Base-by-base conservation (phyloP, 2,329 filamentous ascomycete species). In the Cladophialophora psammophila region DNA sequence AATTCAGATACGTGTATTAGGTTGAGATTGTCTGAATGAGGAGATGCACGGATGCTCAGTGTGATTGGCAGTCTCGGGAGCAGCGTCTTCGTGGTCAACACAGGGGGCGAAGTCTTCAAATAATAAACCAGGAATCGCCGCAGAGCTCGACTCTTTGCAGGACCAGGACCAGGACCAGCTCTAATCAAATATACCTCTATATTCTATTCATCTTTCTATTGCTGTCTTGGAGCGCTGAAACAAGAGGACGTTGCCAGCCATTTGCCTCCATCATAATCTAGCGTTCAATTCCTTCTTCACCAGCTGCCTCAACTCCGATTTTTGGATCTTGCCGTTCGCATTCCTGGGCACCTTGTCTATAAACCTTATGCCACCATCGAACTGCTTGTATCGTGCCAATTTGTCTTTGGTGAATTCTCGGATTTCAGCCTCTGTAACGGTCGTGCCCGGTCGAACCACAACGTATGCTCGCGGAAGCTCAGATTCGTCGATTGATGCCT, bases 321-420 rank as follows among this genome's bases (percentile, higher is more conserved):
- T 58, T 13, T 36, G 55, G 10, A 85, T 83, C 75, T 85, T 85
- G 6, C 83, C 83, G 68, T 80, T 83, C 1, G 81, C 76, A 2
- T 81, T 81, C 55, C 81, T 81, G 1, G 83, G 83, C 35, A 85
- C 82, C 32, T 79, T 75, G 42, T 83, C 79, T 5, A 84, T 79
- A 60, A 85, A 84, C 31, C 80, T 72, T 5, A 85, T 77, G 0
- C 82, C 82, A 1, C 80, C 80, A 5, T 82, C 80, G 0, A 84
- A 70, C 5, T 77, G 75, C 68, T 85, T 85, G 74, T 84, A 85
- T 60, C 79, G 79, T 5, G 82, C 81, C 20, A 85, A 75, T 55
- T 78, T 50, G 32, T 50, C 50, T 36, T 56, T 54, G 48, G 65
- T 67, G 38, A 63, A 59, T 8, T 59, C 64, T 18, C 60, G 58